Conservation (phyloP, 1,139 yeast species). For the Pneumocystis jirovecii region DNA sequence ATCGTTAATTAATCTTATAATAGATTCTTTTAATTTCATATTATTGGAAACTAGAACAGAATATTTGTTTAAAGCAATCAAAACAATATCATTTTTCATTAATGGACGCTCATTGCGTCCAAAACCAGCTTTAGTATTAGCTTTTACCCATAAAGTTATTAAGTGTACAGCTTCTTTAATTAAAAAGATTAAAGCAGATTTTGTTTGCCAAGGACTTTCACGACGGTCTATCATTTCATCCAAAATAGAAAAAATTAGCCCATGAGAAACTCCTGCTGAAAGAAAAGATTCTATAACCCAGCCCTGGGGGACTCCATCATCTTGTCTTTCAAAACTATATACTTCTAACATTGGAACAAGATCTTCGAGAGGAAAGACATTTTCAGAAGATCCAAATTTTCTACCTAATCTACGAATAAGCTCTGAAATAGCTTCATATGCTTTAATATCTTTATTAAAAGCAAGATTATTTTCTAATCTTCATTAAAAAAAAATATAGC, state of each 20-base stretch:
- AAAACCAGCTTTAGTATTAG: constrained; percentile 5
- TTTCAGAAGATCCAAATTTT: constrained; percentile 41
- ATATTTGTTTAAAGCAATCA: background rate
- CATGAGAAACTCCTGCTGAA: constrained; percentile 60
- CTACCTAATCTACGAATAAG: constrained; percentile 36
- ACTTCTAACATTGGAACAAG: constrained; percentile 42
- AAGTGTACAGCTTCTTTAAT: constrained; percentile 4
- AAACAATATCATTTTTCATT: background rate
- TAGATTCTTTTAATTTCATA: background rate
- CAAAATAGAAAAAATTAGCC: constrained; percentile 51
- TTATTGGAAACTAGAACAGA: background rate
- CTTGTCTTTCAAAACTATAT: constrained; percentile 25
- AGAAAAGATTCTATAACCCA: constrained; percentile 54
- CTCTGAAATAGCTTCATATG: constrained; percentile 25
- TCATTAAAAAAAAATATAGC: constrained; percentile 20
- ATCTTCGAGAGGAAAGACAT: constrained; percentile 67
- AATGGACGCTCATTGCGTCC: background rate
- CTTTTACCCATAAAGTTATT: constrained; percentile 3
- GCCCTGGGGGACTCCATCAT: constrained; percentile 35
- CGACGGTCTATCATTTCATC: constrained; percentile 47
- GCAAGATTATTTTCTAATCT: constrained; percentile 24
- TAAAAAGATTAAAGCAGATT: constrained; percentile 8
- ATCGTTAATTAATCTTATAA: background rate
- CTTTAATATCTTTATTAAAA: constrained; percentile 20
- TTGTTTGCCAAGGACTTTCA: constrained; percentile 21